These are phyloP conservation scores for Arthrobotrys megalospora DNA, from an alignment of 2,329 filamentous ascomycete genomes.

Conservation along the genomic window DNA sequence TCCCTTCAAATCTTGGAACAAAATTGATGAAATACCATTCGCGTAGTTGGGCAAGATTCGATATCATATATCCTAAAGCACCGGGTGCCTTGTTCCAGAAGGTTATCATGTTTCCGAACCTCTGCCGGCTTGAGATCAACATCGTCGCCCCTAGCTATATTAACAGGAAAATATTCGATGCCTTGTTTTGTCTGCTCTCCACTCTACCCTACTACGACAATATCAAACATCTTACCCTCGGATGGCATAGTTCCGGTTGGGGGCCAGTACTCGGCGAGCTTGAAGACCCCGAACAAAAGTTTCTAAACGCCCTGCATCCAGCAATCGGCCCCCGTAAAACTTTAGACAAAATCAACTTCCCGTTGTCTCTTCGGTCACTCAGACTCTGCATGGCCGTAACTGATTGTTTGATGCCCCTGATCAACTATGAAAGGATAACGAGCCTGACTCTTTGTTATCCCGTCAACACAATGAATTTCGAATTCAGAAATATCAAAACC, in stretches of 20 bases:
- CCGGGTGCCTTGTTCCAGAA: background rate
- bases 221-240: background rate
- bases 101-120: background rate
- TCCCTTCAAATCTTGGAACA: background rate
- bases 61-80: background rate
- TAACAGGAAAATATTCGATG: background rate
- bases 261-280: background rate
- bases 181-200: background rate
- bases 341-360: background rate
- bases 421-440: background rate
- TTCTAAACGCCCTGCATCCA: background rate
- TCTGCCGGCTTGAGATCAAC: constrained; percentile 1
- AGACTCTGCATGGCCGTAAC: background rate
- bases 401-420: background rate
- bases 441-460: background rate
- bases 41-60: constrained; percentile 13
- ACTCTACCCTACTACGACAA: constrained; percentile 3
- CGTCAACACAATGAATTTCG: no score
- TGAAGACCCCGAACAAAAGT: background rate
- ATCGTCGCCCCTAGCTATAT: background rate
- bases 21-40: background rate
- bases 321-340: background rate
- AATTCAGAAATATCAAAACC: background rate
- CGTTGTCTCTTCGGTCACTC: background rate
- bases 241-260: background rate